phyloP scores from a whole-genome alignment of 2,329 filamentous ascomycete genomes.

The Diaporthe aspalathi region DNA sequence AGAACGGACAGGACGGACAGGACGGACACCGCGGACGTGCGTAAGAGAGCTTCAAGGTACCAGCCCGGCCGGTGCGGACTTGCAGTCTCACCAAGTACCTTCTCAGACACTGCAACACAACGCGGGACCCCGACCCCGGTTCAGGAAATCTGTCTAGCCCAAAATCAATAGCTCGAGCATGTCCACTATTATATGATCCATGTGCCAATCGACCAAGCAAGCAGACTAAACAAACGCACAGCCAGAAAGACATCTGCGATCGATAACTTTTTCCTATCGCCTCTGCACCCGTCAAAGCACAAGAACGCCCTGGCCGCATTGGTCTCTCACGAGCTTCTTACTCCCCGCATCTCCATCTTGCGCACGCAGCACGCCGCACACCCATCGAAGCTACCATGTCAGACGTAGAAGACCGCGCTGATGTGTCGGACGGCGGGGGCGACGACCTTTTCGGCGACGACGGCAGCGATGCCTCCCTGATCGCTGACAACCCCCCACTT shows the following conservation, averaged over 20 bases:
- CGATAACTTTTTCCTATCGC: not conserved
- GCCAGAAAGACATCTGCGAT: not conserved
- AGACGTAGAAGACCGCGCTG: conserved; percentile 65
- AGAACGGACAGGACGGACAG: not conserved
- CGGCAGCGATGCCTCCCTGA: conserved; percentile 66
- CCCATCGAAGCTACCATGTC: conserved; percentile 58
- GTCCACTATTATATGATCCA: no score
- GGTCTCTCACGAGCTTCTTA: not conserved
- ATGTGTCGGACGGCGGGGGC: conserved; percentile 64
- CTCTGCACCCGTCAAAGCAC: not conserved
- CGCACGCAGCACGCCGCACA: not conserved
- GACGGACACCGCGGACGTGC: not conserved
- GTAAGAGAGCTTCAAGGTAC: not conserved
- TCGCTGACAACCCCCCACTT: conserved; percentile 38
- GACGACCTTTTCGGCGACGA: conserved; percentile 74
- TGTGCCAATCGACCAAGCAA: not conserved
- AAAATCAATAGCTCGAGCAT: conserved; percentile 23
- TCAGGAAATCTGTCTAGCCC: conserved; percentile 2
- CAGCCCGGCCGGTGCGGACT: not conserved
- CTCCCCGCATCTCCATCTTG: not conserved
- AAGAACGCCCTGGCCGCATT: not conserved
- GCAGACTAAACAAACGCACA: not conserved
- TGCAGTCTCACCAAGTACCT: not conserved
- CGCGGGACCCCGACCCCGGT: not conserved
- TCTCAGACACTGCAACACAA: not conserved